Percentiles rank a stretch among this genome's conserved stretches.
phyloP scores from a whole-genome alignment of 2,329 filamentous ascomycete species.

The Mycocentrospora acerina region DNA sequence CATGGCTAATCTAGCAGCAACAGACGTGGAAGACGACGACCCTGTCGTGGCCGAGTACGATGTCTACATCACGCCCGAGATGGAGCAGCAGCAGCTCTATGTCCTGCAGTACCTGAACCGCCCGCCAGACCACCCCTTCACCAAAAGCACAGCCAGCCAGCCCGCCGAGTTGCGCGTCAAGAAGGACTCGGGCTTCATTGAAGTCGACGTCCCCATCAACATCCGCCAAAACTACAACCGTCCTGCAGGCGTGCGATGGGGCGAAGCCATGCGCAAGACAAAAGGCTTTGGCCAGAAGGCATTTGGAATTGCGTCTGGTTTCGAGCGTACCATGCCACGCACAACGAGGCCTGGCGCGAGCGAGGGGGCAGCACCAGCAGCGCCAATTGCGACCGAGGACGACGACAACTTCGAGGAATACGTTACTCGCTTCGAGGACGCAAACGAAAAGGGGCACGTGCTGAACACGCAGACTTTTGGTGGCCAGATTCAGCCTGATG shows the following conservation, averaged over 20 bases:
- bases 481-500: conserved; percentile 71
- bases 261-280: conserved; percentile 66
- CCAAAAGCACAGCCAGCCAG: conserved; percentile 51
- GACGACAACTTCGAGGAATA: conserved; percentile 65
- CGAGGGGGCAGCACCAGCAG: conserved; percentile 17
- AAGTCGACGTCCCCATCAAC: conserved; percentile 84
- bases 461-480: conserved; percentile 81
- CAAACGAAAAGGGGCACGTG: conserved; percentile 69
- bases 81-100: conserved; percentile 56
- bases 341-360: conserved; percentile 25
- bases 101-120: conserved; percentile 90
- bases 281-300: conserved; percentile 47
- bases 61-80: conserved; percentile 80
- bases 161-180: conserved; percentile 82
- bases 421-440: conserved; percentile 56
- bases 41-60: conserved; percentile 65
- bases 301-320: conserved; percentile 51
- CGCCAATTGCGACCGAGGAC: conserved; percentile 54
- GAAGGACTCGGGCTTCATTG: conserved; percentile 76
- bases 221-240: conserved; percentile 77
- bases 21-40: conserved; percentile 47
- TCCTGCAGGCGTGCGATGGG: conserved; percentile 79
- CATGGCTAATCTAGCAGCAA: conserved; percentile 13
- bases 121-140: conserved; percentile 63
- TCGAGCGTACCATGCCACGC: conserved; percentile 40